phyloP scores from a whole-genome alignment of 345 rosid species.

The Bruguiera gymnorhiza region DNA sequence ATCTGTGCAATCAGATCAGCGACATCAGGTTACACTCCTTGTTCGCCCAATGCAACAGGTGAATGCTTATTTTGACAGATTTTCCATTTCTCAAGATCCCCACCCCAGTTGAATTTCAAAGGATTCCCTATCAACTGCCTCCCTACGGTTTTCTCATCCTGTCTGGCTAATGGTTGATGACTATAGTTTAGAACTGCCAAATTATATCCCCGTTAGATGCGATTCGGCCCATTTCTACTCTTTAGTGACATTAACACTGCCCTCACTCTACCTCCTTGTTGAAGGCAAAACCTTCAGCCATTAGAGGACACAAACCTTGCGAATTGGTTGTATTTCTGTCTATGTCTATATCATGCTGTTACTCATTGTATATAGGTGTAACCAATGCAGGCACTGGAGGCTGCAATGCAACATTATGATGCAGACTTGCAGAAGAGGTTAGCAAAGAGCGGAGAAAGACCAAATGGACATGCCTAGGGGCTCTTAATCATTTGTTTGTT shows the following conservation, averaged over 20 bases:
- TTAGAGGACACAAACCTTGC: not conserved
- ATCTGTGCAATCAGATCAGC: slow-evolving; percentile 68
- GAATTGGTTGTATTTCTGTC: not conserved
- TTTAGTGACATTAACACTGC: too few relatives aligned
- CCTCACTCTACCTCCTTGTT: too few relatives aligned
- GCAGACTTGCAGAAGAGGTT: slow-evolving; percentile 31
- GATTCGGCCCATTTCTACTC: too few relatives aligned
- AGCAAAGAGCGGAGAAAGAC: slow-evolving; percentile 19
- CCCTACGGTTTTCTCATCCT: too few relatives aligned
- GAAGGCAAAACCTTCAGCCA: not conserved
- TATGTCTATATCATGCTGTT: not conserved
- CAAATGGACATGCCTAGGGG: slow-evolving; percentile 26
- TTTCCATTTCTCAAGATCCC: not conserved
- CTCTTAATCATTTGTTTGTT: not conserved
- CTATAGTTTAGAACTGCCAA: too few relatives aligned
- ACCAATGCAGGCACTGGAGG: slow-evolving; percentile 28
- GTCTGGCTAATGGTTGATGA: too few relatives aligned
- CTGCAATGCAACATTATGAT: slow-evolving; percentile 36
- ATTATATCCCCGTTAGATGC: too few relatives aligned
- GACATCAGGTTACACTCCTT: slow-evolving; percentile 83
- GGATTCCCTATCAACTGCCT: too few relatives aligned
- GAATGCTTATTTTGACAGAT: slow-evolving; percentile 10
- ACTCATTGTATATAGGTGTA: not conserved
- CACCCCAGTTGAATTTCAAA: not conserved
- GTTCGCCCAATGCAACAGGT: slow-evolving; percentile 98